Evolutionary conservation across 805 yeast species (phyloP), one percentile per base, ranked within the genome.

Genomic region (Wickerhamia fluorescens): DNA sequence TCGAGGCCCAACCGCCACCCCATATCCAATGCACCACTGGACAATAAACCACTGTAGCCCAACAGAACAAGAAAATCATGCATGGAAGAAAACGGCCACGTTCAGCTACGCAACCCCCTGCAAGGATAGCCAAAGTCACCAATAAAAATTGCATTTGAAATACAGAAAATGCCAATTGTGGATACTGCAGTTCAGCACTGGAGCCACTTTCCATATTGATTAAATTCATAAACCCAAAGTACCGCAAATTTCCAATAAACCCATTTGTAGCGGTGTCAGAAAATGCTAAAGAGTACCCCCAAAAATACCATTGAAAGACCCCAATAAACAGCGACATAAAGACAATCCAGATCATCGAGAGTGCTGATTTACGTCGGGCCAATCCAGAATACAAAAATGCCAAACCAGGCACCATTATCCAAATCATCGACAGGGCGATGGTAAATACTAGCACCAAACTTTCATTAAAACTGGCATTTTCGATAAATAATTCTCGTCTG

Each of bases 11-110:
- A 22, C 98, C 97, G 25, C 78, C 78, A 33, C 86, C 81, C 97
- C 97, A 89, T 31, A 84, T 76, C 96, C 97, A 88, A 58, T 77
- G 85, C 5, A 89, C 89, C n/a, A 89, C 71, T 0, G 97, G 97
- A 51, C 94, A 82, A 58, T 89, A 89, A 9, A 88, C 96, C 4
- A 85, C 46, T 2, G 98, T 89, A 8, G 89, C 78, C 94, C 95
- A 89, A 30, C 79, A 51, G 52, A 92, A 89, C 14, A 81, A 50
- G 49, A 89, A 84, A 5, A 89, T 70, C 69, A 85, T 68, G 27
- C 82, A 76, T 0, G 97, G 96, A 23, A 86, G 61, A 23, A 92
- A 71, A 26, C 96, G 66, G 31, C 96, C 96, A 48, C 97, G 70
- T 60, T 89, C 97, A 29, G 95, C 95, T 19, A 60, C 53, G 23